These are phyloP conservation scores for Curvularia hawaiiensis DNA, from an alignment of 2,329 filamentous ascomycete species.

Conservation along the genomic window DNA sequence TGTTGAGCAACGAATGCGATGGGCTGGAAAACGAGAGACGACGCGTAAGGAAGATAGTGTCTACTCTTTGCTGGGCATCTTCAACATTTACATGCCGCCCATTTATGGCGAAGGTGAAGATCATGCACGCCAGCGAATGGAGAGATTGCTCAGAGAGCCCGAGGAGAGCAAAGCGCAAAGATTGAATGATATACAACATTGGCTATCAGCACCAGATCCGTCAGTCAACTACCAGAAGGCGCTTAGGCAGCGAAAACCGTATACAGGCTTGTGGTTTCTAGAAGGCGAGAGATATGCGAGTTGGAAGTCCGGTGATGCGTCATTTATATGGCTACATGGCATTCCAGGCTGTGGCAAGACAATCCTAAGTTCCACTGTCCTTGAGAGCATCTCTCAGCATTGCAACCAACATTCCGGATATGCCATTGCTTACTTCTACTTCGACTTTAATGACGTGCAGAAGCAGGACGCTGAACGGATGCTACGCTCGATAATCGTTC, in stretches of 20 bases:
- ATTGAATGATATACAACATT: conserved; percentile 25
- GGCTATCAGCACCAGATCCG: conserved; percentile 46
- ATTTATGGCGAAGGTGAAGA: background rate
- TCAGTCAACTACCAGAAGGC: conserved; percentile 44
- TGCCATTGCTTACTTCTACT: conserved; percentile 34
- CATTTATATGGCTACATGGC: conserved; percentile 48
- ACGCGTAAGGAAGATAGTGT: conserved; percentile 23
- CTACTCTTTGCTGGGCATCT: background rate
- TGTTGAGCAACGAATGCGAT: conserved; percentile 19
- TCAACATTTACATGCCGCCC: background rate
- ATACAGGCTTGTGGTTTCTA: conserved; percentile 48
- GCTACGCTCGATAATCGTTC: conserved; percentile 46
- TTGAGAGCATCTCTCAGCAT: conserved; percentile 35
- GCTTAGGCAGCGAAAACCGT: conserved; percentile 32
- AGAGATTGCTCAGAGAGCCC: background rate
- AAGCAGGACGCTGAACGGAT: conserved; percentile 47
- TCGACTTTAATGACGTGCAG: conserved; percentile 46
- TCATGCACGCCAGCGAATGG: background rate
- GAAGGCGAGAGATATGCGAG: conserved; percentile 25
- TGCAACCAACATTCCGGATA: conserved; percentile 15
- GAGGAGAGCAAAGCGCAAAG: conserved; percentile 5
- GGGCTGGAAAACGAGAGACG: conserved; percentile 20
- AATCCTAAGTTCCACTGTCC: conserved; percentile 46
- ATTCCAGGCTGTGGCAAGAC: conserved; percentile 53
- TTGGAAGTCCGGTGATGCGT: conserved; percentile 40